A percentile compares a stretch with the other conserved stretches of the same genome.
phyloP scores from a whole-genome alignment of 495 filamentous ascomycete genomes.

The Penicillium verhagenii region DNA sequence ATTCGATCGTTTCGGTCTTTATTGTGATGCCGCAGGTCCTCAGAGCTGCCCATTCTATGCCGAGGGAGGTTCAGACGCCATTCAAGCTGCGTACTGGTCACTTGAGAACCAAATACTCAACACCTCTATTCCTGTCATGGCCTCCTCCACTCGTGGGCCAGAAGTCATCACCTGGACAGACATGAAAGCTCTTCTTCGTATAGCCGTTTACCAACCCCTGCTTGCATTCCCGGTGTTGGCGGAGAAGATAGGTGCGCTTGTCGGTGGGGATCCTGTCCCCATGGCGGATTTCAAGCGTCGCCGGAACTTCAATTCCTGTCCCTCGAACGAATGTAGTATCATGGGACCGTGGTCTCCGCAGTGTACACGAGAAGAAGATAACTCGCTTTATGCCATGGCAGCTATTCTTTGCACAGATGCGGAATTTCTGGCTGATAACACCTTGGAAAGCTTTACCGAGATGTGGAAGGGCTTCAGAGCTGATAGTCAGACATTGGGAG shows the following conservation, averaged over 20 bases:
- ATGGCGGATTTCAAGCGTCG: conserved; percentile 50
- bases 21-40: conserved; percentile 46
- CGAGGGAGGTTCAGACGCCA: conserved; percentile 31
- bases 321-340: conserved; percentile 36
- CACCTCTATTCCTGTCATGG: conserved; percentile 45
- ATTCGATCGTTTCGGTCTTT: conserved; percentile 44
- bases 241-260: conserved; percentile 51
- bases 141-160: conserved; percentile 32
- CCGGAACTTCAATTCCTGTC: conserved; percentile 31
- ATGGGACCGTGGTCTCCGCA: conserved; percentile 40
- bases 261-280: conserved; percentile 49
- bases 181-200: conserved; percentile 29
- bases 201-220: conserved; percentile 58
- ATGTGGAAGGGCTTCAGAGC: conserved; percentile 44
- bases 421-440: conserved; percentile 38
- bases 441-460: conserved; percentile 41
- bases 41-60: conserved; percentile 44
- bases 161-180: conserved; percentile 47
- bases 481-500: conserved; percentile 53
- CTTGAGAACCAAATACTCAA: conserved; percentile 40
- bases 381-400: conserved; percentile 38
- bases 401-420: conserved; percentile 67
- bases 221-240: conserved; percentile 57
- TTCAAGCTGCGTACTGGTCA: conserved; percentile 41
- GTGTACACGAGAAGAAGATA: conserved; percentile 43